Evolutionary conservation across 352 stramenopile species (phyloP).

Genomic region (Pythium aquatile): DNA sequence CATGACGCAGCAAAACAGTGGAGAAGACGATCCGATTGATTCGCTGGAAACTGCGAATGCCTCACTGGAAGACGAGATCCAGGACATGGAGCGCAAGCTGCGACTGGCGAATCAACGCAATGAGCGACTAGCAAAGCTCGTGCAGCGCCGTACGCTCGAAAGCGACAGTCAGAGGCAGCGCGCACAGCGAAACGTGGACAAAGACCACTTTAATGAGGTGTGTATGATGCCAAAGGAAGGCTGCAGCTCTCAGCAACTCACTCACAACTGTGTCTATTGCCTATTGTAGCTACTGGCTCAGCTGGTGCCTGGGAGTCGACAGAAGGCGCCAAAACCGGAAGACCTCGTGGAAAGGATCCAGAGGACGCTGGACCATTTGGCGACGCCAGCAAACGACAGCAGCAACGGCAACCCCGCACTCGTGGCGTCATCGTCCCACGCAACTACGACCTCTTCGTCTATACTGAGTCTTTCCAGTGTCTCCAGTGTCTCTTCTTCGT

Average conservation of each 20-base stretch:
- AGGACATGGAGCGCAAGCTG: conserved; percentile 30
- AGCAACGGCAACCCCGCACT: neutral
- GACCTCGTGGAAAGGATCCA: conserved; percentile 21
- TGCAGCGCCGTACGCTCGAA: conserved; percentile 24
- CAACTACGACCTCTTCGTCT: neutral
- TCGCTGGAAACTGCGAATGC: conserved; percentile 22
- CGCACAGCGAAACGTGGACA: conserved; percentile 12
- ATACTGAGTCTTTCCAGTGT: neutral
- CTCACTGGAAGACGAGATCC: conserved; percentile 31
- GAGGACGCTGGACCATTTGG: conserved; percentile 20
- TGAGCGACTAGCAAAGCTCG: conserved; percentile 28
- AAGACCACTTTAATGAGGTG: conserved; percentile 30
- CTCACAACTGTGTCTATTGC: neutral
- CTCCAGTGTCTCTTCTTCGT: neutral
- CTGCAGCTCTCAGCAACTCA: neutral
- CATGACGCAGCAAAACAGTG: conserved; percentile 4
- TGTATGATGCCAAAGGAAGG: neutral
- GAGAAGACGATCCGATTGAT: conserved; percentile 32
- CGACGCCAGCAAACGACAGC: conserved; percentile 3
- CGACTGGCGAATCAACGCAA: conserved; percentile 28
- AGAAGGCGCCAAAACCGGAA: neutral
- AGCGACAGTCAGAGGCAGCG: conserved; percentile 15
- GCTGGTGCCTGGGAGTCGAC: neutral
- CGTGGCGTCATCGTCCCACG: neutral
- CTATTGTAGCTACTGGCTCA: conserved; percentile 13